Evolutionary conservation across 2,329 filamentous ascomycete species (phyloP), one percentile per base, ranked within the genome.

Genomic region (Stachybotrys echinatus): DNA sequence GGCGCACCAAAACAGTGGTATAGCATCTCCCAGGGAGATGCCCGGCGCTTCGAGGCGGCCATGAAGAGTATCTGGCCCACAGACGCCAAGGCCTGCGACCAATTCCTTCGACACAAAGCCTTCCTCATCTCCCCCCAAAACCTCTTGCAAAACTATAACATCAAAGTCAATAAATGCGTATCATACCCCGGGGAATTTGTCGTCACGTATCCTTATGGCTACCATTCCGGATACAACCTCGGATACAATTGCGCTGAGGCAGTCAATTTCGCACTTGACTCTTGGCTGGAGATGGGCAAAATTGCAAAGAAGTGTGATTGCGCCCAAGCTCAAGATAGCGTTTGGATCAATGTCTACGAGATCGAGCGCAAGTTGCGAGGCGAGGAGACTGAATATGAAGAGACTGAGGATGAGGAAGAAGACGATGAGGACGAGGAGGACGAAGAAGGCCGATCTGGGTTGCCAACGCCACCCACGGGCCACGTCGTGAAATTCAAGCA

Each of bases 1-100:
- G 94, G 94, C 49, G 94, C 94, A 2, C 94, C 94, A 0, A 99
- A 99, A 71, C 94, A 99, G 67, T 99, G 94, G 94, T 99, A 99
- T 72, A 96, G 92, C 69, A 97, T 99, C 57, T 96, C 92, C 1
- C 95, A 97, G 67, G 88, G 89, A 56, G 94, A 99, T 65, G 91
- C 92, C 14, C 84, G 91, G 47, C 86, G 88, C 17, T 99, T 99
- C 60, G 94, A 99, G 69, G 83, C 85, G 37, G 92, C 90, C 40
- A 99, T 99, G 94, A 92, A 88, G 71, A 91, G 79, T 63, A 89
- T 96, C 51, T 99, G 92, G 92, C 90, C 92, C 0, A 87, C 86
- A 6, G 94, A 99, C 62, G 90, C 92, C 19, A 99, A 99, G 70
- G 89, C 90, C 39, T 99, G 94, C 64, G 87, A 90, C 56, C 94